Evolutionary conservation across 1,284 basidiomycete genomes (phyloP), one percentile per base, ranked within the genome.

Genomic region (Cutaneotrichosporon spelunceum): DNA sequence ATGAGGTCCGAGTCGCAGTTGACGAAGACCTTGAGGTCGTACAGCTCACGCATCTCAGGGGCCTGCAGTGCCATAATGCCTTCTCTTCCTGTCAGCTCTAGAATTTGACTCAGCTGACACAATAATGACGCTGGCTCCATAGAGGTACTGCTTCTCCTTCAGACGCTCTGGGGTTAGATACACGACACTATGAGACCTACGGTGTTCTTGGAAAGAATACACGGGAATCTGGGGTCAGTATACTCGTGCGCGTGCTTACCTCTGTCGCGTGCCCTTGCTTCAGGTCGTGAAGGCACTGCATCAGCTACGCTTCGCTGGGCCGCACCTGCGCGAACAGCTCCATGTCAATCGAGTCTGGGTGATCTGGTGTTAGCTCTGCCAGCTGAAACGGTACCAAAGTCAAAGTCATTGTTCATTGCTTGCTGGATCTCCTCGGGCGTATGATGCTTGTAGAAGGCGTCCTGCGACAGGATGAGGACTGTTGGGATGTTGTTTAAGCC

Each of bases 101-200:
- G 8, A 21, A 49, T 34, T 3, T 34, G 42, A 33, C 16, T 33
- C 8, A 23, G 61, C 50, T 69, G 66, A 73, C 88, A 90, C 85
- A 65, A 98, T 94, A 70, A 98, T 89, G 53, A 98, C 90, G n/a
- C 89, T 87, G 4, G 93, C 93, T 1, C 95, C 95, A 76, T 98
- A 99, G 1, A 98, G 82, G 78, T 98, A 96, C 72, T 91, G 90
- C 34, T 85, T 90, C 72, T 95, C 91, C 4, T 86, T 82, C 59
- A 90, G 79, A 36, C 95, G 84, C 73, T 97, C 76, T 78, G 36
- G 10, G 11, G 45, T 68, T 54, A 70, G 58, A 49, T 27, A 6
- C 8, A 24, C 26, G n/a, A 14, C 44, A 42, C 21, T 30, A 4
- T 2, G 4, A 11, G 4, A 67, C 75, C 57, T 29, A 78, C 77